Evolutionary conservation across 2,329 filamentous ascomycete genomes (phyloP), one percentile per base, ranked within the genome.

Genomic region (Samsoniella hepiali): DNA sequence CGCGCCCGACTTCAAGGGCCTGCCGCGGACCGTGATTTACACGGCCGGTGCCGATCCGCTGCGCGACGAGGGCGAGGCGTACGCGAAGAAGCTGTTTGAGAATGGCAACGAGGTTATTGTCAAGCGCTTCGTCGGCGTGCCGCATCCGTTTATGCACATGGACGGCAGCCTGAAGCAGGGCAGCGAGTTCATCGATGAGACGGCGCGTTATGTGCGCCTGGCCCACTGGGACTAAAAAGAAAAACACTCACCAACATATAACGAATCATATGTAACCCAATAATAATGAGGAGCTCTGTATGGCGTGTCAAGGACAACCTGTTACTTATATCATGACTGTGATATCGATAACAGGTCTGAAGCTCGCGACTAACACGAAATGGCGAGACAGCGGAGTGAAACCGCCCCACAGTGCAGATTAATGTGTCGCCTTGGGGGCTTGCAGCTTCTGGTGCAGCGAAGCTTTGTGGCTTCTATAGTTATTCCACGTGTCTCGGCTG

Each of bases 141-240:
- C 81, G 10, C 81, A 83, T 65, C 78, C 77, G 0, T 83, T 82
- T 67, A 79, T 80, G 78, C 78, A 81, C 67, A 81, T 81, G 79
- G 78, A 76, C 55, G 72, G 72, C 65, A 68, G 72, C 63, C 67
- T 76, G 40, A 74, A 72, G 74, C 74, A 76, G 68, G 74, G 72
- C 5, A 68, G 69, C 7, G 70, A 75, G 27, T 75, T 75, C 49
- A 76, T 76, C 51, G 67, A 73, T 27, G 66, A 64, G 61, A 75
- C 70, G 15, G 73, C 73, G 11, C 70, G 68, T 58, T 73, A 72
- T 34, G 70, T 76, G 58, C 69, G 73, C 9, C 58, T 71, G 36
- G 72, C 72, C 9, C 69, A 71, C 60, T 66, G 63, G 44, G 59
- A 56, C 17, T 44, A 15, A 42, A 29, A 6, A 8, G 9, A 27